Evolutionary conservation across 2,329 filamentous ascomycete genomes (phyloP).

Genomic region (Claviceps sp.): DNA sequence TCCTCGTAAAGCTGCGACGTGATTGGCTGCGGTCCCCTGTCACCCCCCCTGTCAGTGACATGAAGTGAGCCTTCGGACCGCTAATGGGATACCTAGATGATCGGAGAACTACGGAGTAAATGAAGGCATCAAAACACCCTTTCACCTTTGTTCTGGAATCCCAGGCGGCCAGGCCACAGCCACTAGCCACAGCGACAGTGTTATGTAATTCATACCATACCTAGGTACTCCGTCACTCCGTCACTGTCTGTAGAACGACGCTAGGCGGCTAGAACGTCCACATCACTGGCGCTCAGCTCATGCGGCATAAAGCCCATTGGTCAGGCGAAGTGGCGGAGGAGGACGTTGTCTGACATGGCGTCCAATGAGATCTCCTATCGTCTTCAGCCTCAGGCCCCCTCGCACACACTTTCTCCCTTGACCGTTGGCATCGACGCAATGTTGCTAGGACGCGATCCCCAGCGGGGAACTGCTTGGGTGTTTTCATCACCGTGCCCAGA

Average conservation of each 20-base stretch:
- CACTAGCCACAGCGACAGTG: background rate
- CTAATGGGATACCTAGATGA: too few relatives aligned
- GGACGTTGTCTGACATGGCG: constrained; percentile 3
- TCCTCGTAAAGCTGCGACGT: too few relatives aligned
- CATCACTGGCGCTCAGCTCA: background rate
- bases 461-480: constrained; percentile 2
- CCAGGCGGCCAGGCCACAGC: background rate
- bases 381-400: constrained; percentile 10
- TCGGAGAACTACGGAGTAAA: background rate
- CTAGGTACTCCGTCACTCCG: too few relatives aligned
- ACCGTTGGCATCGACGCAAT: constrained; percentile 1
- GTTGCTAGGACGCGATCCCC: constrained; percentile 10
- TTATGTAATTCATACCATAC: too few relatives aligned
- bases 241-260: too few relatives aligned
- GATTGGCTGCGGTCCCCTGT: too few relatives aligned
- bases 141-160: background rate
- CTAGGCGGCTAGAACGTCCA: too few relatives aligned
- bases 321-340: background rate
- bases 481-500: constrained; percentile 8
- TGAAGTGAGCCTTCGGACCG: too few relatives aligned
- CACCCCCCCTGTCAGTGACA: too few relatives aligned
- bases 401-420: background rate
- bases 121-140: background rate
- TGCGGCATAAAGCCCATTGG: constrained; percentile 1
- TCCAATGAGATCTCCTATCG: constrained; percentile 3